These are phyloP conservation scores for Cercospora citrullina DNA, from an alignment of 2,329 filamentous ascomycete species.

Conservation along the genomic window DNA sequence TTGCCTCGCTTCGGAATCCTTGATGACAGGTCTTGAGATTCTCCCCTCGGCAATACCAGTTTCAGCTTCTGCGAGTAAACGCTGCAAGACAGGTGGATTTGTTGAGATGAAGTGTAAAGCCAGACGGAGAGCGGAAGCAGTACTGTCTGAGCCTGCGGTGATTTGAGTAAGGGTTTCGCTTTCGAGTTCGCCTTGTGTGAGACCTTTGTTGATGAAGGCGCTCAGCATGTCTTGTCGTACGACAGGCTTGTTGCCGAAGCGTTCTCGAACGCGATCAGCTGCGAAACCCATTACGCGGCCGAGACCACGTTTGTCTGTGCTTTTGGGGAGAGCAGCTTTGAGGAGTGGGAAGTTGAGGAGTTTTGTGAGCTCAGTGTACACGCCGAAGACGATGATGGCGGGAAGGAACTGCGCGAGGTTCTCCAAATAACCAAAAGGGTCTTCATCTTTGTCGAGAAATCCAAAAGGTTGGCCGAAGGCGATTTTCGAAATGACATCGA, in stretches of 20 bases:
- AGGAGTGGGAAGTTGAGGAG: slow-evolving; percentile 46
- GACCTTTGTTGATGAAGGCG: slow-evolving; percentile 52
- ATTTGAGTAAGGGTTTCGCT: slow-evolving; percentile 50
- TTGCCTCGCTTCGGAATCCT: slow-evolving; percentile 47
- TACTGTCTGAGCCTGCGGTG: slow-evolving; percentile 60
- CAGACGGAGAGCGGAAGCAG: slow-evolving; percentile 56
- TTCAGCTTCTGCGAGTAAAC: slow-evolving; percentile 51
- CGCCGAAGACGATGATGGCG: slow-evolving; percentile 48
- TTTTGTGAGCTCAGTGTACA: slow-evolving; percentile 46
- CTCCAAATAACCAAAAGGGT: slow-evolving; percentile 52
- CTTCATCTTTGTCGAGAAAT: slow-evolving; percentile 50
- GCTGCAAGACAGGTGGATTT: slow-evolving; percentile 49
- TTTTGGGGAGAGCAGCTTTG: slow-evolving; percentile 47
- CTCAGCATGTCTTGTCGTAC: slow-evolving; percentile 56
- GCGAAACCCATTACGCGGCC: slow-evolving; percentile 47
- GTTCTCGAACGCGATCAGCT: slow-evolving; percentile 48
- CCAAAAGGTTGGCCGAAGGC: slow-evolving; percentile 51
- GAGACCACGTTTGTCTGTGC: slow-evolving; percentile 49
- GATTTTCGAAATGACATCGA: slow-evolving; percentile 45
- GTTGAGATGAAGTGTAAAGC: slow-evolving; percentile 56
- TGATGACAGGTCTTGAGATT: slow-evolving; percentile 50
- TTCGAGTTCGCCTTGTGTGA: slow-evolving; percentile 45
- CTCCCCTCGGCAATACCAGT: slow-evolving; percentile 41
- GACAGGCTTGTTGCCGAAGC: slow-evolving; percentile 48
- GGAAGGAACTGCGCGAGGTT: slow-evolving; percentile 48